Evolutionary conservation across 23 red algal species (phyloP), one percentile per base, ranked within the genome.

Genomic region (Gracilariopsis chorda): DNA sequence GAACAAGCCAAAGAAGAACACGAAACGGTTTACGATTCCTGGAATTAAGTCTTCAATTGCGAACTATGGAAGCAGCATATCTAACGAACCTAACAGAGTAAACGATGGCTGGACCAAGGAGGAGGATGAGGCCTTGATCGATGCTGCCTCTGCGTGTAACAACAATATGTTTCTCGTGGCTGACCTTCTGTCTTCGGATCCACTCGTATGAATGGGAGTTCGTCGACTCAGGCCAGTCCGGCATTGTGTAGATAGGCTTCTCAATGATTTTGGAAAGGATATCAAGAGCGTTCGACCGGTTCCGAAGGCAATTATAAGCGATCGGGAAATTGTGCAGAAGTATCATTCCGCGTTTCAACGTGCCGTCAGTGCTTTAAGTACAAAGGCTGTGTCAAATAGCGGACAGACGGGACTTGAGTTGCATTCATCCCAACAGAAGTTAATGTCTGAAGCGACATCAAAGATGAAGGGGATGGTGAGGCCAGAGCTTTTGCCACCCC

Each of bases 81-180:
- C 48, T 17, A 58, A 47, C 14, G 87, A 70, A 19, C 39, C 43
- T 60, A 80, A 60, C n/a, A 39, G 72, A 2, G 46, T 80, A 42
- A 79, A 91, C 25, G 75, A 79, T 39, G 71, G 72, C n/a, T 93
- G 90, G 90, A 93, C 78, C 3, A 76, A 56, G 29, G 90, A 75
- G 25, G 90, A 93, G 21, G 90, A 93, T 13, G 43, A 57, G 40
- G 41, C 69, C 23, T 59, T 93, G 23, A 61, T 84, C 16, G 45
- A 21, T 43, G 49, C 57, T 28, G 78, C 63, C 19, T 59, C 48
- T 1, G 42, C 49, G 5, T 63, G 58, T 17, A 83, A 83, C 45
- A 76, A 63, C n/a, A 93, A 93, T 45, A 84, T 84, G 90, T 44
- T 48, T 51, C 62, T 93, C 29, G 65, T 86, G 14, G 60, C 90